Evolutionary conservation across 768 basidiomycete genomes (phyloP).

Genomic region (Boletellus emodensis): DNA sequence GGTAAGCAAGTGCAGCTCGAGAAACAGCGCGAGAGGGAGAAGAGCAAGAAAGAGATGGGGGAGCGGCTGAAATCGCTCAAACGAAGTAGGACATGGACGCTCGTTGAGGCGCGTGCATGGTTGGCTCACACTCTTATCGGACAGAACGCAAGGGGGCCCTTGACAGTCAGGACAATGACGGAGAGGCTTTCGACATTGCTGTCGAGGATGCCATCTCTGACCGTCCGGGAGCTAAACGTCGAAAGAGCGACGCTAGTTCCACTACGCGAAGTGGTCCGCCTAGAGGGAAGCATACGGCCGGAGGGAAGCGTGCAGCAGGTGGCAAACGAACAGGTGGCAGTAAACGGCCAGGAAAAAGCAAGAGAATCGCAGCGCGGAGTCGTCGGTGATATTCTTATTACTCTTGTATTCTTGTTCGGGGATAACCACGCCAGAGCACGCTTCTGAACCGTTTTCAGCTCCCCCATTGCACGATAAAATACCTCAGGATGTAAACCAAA

Average conservation of each 20-base stretch:
- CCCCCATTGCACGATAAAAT: too few species aligned
- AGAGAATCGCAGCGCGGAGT: slow-evolving; percentile 43
- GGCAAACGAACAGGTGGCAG: slow-evolving; percentile 31
- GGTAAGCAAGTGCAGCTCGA: slow-evolving; percentile 97
- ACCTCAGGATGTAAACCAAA: too few species aligned
- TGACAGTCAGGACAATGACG: slow-evolving; percentile 54
- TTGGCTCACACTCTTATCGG: slow-evolving; percentile 2
- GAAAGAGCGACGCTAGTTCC: slow-evolving; percentile 26
- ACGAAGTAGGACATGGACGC: slow-evolving; percentile 55
- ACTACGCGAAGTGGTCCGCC: slow-evolving; percentile 33
- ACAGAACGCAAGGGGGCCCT: slow-evolving; percentile 82
- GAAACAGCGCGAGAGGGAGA: slow-evolving; percentile 86
- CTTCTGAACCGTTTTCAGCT: too few species aligned
- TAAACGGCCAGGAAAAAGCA: slow-evolving; percentile 60
- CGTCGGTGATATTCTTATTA: slow-evolving; percentile 20
- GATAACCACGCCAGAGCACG: too few species aligned
- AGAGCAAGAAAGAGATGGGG: slow-evolving; percentile 87
- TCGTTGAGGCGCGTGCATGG: neutral
- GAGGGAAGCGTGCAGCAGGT: slow-evolving; percentile 3
- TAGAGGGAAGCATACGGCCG: slow-evolving; percentile 41
- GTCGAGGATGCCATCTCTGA: slow-evolving; percentile 86
- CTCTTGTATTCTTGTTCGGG: too few species aligned
- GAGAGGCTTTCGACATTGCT: slow-evolving; percentile 77
- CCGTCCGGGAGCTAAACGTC: slow-evolving; percentile 59
- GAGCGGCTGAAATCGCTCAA: slow-evolving; percentile 84